Evolutionary conservation across 140 eudicot species (phyloP).

Genomic region (Erigeron philadelphicus): DNA sequence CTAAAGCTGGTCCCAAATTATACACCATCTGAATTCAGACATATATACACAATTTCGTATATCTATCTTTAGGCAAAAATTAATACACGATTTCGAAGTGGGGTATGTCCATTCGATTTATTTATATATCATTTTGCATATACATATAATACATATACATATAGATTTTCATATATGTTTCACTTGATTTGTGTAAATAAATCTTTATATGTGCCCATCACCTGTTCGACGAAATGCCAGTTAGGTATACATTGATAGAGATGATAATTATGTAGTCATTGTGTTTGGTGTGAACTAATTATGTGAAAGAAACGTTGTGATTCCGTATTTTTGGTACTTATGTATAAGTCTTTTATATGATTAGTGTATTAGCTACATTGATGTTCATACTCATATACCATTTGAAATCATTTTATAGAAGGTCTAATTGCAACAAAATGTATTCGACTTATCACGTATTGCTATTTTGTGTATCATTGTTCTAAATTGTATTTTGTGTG

Average conservation of each 20-base stretch:
- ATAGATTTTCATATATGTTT: not conserved
- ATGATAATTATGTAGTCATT: constrained; percentile 9
- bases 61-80: not conserved
- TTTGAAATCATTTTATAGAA: too few relatives aligned
- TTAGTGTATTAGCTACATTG: constrained; percentile 16
- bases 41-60: too few relatives aligned
- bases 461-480: too few relatives aligned
- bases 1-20: constrained; percentile 1
- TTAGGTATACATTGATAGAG: constrained; percentile 11
- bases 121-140: not conserved
- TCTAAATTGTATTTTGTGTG: too few relatives aligned
- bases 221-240: constrained; percentile 30
- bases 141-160: not conserved
- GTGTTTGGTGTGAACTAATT: constrained; percentile 1
- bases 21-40: not conserved
- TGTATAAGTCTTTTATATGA: constrained; percentile 19
- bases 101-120: constrained; percentile 24
- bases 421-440: too few relatives aligned
- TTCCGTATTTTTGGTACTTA: not conserved
- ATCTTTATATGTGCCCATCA: constrained; percentile 12
- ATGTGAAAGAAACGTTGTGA: constrained; percentile 16
- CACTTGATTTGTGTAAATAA: constrained; percentile 8
- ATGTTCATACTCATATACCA: not conserved
- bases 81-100: not conserved
- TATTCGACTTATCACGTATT: too few relatives aligned